Percentiles rank a stretch among this genome's conserved stretches.
These are phyloP conservation scores for Lactarius sp. DNA, from an alignment of 768 basidiomycete species.

Conservation along the genomic window DNA sequence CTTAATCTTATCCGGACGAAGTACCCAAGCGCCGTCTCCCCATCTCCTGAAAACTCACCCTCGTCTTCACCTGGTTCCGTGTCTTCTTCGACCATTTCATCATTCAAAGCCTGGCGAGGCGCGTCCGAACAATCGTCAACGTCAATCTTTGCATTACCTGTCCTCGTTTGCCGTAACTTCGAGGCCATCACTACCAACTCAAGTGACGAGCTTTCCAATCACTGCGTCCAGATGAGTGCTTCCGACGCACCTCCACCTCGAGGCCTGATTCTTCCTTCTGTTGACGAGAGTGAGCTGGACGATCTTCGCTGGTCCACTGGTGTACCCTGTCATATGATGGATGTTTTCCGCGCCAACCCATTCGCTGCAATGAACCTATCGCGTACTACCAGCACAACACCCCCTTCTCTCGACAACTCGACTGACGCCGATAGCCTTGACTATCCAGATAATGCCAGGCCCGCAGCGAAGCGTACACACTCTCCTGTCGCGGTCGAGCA, in stretches of 20 bases:
- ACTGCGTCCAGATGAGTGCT: not conserved
- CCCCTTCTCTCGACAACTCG: slow-evolving; percentile 3
- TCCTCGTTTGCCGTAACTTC: not conserved
- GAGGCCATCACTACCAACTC: not conserved
- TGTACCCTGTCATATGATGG: slow-evolving; percentile 24
- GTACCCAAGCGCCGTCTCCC: not conserved
- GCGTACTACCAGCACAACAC: not conserved
- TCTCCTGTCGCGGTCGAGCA: slow-evolving; percentile 10
- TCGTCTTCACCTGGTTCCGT: slow-evolving; percentile 15
- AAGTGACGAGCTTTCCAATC: not conserved
- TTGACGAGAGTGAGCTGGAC: slow-evolving; percentile 7
- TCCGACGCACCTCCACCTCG: not conserved
- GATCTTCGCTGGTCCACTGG: slow-evolving; percentile 19
- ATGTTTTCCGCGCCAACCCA: slow-evolving; percentile 25
- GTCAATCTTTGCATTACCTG: slow-evolving; percentile 7
- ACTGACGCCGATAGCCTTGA: not conserved
- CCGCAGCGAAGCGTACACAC: slow-evolving; percentile 9
- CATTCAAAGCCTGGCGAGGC: slow-evolving; percentile 9
- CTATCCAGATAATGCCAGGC: not conserved
- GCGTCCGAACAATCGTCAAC: slow-evolving; percentile 5
- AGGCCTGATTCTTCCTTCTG: not conserved
- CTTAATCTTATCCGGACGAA: slow-evolving; percentile 7
- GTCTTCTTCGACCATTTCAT: slow-evolving; percentile 13
- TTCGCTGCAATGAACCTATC: slow-evolving; percentile 2
- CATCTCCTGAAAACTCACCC: not conserved